Evolutionary conservation across 306 rosid genomes (phyloP).

Genomic region (Begonia fuchsioides): DNA sequence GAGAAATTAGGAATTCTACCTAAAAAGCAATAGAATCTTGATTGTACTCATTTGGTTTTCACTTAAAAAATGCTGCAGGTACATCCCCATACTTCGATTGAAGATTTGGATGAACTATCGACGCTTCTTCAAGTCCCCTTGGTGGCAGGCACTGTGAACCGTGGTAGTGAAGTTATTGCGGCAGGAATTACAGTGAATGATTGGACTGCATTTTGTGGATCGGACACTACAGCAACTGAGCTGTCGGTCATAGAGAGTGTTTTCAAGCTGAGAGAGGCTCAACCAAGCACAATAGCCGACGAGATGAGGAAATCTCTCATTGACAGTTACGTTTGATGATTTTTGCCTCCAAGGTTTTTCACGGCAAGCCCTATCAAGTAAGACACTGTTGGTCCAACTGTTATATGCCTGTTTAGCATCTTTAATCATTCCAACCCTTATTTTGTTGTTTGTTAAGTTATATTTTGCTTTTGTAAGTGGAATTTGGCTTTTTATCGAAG

Average conservation of each 20-base stretch:
- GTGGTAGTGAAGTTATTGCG: conserved; percentile 80
- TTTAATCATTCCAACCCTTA: too few relatives aligned
- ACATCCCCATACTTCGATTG: conserved; percentile 85
- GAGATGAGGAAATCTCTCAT: conserved; percentile 87
- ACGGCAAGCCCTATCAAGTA: too few relatives aligned
- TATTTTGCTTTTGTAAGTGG: too few relatives aligned
- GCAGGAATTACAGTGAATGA: conserved; percentile 84
- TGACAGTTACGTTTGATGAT: conserved; percentile 47
- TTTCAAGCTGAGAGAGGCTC: conserved; percentile 81
- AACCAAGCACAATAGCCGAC: conserved; percentile 66
- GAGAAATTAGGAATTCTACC: too few relatives aligned
- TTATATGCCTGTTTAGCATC: too few relatives aligned
- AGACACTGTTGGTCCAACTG: too few relatives aligned
- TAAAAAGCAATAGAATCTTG: too few relatives aligned
- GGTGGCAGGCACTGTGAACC: conserved; percentile 80
- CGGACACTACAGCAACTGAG: conserved; percentile 90
- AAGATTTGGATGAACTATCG: conserved; percentile 86
- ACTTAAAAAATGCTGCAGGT: conserved; percentile 27
- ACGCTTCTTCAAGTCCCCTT: conserved; percentile 93
- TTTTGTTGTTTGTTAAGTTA: too few relatives aligned
- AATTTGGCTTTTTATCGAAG: too few relatives aligned
- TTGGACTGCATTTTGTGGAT: conserved; percentile 93
- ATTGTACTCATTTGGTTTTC: too few relatives aligned
- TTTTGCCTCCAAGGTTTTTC: too few relatives aligned
- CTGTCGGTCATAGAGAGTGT: conserved; percentile 80